phyloP scores from a whole-genome alignment of 371 early-diverging fungal genomes.

The Zancudomyces culisetae region DNA sequence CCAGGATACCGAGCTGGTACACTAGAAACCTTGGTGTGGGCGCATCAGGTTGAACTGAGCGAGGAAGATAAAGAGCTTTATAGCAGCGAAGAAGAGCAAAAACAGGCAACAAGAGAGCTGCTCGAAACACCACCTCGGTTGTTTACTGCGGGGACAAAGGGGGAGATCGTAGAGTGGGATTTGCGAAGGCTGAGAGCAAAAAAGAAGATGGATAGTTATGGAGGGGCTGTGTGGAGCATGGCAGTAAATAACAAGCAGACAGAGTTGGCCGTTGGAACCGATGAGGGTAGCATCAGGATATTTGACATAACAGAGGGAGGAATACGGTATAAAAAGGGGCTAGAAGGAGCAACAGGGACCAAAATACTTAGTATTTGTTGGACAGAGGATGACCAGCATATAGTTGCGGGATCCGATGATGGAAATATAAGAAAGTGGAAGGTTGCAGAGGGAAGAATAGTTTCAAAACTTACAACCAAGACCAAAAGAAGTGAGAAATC shows the following conservation, averaged over 20 bases:
- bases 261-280: constrained; percentile 73
- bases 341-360: constrained; percentile 47
- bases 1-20: constrained; percentile 19
- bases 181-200: constrained; percentile 42
- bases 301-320: constrained; percentile 58
- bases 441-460: constrained; percentile 31
- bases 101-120: constrained; percentile 27
- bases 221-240: constrained; percentile 89
- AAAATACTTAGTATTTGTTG: constrained; percentile 73
- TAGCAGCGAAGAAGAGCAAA: constrained; percentile 34
- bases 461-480: constrained; percentile 51
- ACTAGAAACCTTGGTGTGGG: constrained; percentile 68
- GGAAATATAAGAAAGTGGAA: constrained; percentile 58
- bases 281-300: constrained; percentile 75
- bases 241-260: constrained; percentile 58
- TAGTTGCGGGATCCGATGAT: constrained; percentile 72
- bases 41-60: constrained; percentile 43
- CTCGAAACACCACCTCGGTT: constrained; percentile 46
- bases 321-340: constrained; percentile 42
- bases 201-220: constrained; percentile 51
- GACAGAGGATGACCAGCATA: constrained; percentile 44
- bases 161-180: constrained; percentile 78
- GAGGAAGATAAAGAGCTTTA: constrained; percentile 38
- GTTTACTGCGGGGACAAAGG: constrained; percentile 71
- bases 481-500: constrained; percentile 21